Base-by-base conservation (phyloP, 768 basidiomycete genomes). In the Candolleomyces eurysporus region DNA sequence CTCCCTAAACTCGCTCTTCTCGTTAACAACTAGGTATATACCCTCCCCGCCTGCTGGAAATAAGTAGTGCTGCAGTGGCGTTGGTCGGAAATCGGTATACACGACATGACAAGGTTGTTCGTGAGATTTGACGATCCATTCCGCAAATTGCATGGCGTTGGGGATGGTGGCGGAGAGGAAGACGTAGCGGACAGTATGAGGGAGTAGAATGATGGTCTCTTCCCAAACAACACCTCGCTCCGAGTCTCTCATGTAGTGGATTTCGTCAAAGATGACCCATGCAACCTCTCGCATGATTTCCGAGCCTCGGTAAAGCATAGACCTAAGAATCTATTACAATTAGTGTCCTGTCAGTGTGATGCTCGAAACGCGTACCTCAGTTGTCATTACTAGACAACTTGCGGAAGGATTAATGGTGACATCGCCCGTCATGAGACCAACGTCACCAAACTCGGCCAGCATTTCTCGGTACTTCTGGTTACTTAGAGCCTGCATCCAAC, bases 211-310 rank as follows among this genome's bases (percentile, higher is more conserved):
- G 70, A 98, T 97, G 0, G 95, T 96, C 73, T 97, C 96, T 76
- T 99, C 96, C 97, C 97, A 98, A 30, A 99, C 97, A 19, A 99
- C 97, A 66, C 97, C 97, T 66, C 97, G 92, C 72, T 99, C 97
- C 69, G 94, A 94, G 79, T 98, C 97, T 63, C 97, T 90, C 97
- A 98, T 99, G 77, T 98, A 99, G 72, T 99, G 97, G 63, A 99
- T 97, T 77, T 99, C 97, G 71, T 99, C 97, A 73, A 98, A 99
- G 65, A 99, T 87, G 60, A 98, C 96, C 97, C 97, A 99, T 1
- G 96, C 95, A n/a, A 99, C 96, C 79, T 99, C 97, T 60, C 97
- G 92, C 91, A 98, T 96, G 66, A 99, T 90, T 78, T 99, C 97
- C 4, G 95, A 98, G 43, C 97, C 97, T 58, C 97, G 89, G 71